These are phyloP conservation scores for Pythium rishiriense DNA, from an alignment of 352 stramenopile species.

Conservation along the genomic window DNA sequence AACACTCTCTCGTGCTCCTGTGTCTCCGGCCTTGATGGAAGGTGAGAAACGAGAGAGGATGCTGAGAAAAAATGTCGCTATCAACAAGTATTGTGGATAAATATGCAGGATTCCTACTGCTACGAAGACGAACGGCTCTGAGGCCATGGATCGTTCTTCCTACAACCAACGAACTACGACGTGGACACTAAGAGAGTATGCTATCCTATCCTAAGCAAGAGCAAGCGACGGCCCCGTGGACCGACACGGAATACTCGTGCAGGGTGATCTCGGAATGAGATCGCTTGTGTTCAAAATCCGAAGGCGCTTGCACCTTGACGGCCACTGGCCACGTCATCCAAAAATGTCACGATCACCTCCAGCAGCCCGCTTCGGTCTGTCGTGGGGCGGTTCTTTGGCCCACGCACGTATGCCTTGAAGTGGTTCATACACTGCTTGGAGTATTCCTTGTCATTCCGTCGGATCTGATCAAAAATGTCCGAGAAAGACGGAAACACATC, in stretches of 20 bases:
- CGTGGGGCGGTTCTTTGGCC: slow-evolving; percentile 83
- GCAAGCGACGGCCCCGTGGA: not conserved
- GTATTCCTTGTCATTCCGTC: slow-evolving; percentile 72
- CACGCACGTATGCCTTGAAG: slow-evolving; percentile 80
- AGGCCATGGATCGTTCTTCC: not conserved
- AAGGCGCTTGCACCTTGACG: slow-evolving; percentile 66
- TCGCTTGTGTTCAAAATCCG: slow-evolving; percentile 49
- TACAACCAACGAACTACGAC: not conserved
- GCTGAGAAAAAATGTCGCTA: not conserved
- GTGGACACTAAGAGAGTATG: not conserved
- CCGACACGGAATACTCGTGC: not conserved
- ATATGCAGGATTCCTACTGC: slow-evolving; percentile 29
- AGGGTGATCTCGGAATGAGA: not conserved
- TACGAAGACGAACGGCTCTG: slow-evolving; percentile 8
- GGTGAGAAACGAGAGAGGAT: not conserved
- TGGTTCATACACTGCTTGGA: slow-evolving; percentile 86
- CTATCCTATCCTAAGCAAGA: slow-evolving; percentile 7
- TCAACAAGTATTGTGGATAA: slow-evolving; percentile 23
- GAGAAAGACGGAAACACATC: slow-evolving; percentile 88
- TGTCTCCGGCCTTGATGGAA: not conserved
- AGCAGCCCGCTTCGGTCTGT: slow-evolving; percentile 73
- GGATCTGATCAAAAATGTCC: slow-evolving; percentile 86
- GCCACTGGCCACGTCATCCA: slow-evolving; percentile 66
- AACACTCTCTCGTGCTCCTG: not conserved
- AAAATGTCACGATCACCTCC: slow-evolving; percentile 68